Evolutionary conservation across 75 land plant genomes (phyloP), one percentile per base, ranked within the genome.

Genomic region (Picea sitchensis): DNA sequence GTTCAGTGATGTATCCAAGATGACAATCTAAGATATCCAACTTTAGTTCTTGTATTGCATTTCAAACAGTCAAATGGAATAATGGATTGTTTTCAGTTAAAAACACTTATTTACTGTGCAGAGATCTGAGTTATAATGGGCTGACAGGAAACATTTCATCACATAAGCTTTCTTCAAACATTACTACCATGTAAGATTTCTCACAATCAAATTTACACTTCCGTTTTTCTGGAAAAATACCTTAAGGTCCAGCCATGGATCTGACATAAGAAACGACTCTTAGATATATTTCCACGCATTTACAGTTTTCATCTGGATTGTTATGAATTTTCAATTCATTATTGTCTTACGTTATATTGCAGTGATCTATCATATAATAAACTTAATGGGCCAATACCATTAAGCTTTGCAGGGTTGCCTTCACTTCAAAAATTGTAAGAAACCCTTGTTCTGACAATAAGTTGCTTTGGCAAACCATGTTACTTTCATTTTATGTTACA

Each of bases 341-440:
- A 38, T 17, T 31, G 31, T 58, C 62, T 78, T 11, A 30, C 11
- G 14, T 11, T 30, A 26, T 51, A 11, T 9, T 83, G 80, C 89
- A 90, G 92, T 67, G 77, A 81, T 47, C 72, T 90, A 20, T 87
- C 92, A 56, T 63, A 83, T 81, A 90, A 90, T 82, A 76, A 56
- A 21, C 83, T 89, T 26, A 79, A 14, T 64, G 91, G 93, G 44
- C 61, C 84, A 4, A 89, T 91, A 74, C 93, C 93, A 54, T 38
- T 81, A 34, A 87, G 31, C 79, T 89, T 84, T 79, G 85, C 89
- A 4, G 78, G 76, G 1, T 83, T 89, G 51, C 86, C 87, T 59
- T 78, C 31, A 65, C 87, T 91, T 15, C 85, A 87, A 68, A 85
- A 68, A 82, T 76, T 91, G 93, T 91, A 68, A 91, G 93, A 1